Evolutionary conservation across 768 basidiomycete genomes (phyloP).

Genomic region (Auricularia cornea): DNA sequence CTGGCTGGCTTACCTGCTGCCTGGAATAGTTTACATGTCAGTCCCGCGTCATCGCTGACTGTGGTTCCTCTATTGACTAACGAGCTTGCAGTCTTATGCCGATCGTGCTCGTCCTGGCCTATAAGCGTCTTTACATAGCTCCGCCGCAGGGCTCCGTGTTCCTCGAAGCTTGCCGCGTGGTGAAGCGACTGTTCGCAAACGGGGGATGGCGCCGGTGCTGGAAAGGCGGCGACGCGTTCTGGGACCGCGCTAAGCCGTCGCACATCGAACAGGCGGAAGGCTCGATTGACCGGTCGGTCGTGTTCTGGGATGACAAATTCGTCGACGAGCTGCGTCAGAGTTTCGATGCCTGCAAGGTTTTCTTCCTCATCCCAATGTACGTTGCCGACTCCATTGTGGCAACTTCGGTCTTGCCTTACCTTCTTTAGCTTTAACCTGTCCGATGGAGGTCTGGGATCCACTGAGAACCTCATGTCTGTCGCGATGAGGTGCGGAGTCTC

Average conservation of each 20-base stretch:
- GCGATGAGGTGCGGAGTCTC: constrained; percentile 13
- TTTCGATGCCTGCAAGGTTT: constrained; percentile 16
- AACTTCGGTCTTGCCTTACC: not conserved
- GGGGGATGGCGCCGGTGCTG: constrained; percentile 14
- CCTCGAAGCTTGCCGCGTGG: constrained; percentile 17
- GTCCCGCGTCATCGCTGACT: no score
- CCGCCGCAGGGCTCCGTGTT: constrained; percentile 26
- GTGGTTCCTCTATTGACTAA: no score
- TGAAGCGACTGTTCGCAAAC: constrained; percentile 13
- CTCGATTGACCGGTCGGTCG: constrained; percentile 10
- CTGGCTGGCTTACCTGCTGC: constrained; percentile 23
- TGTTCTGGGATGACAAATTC: constrained; percentile 26
- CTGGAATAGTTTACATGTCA: constrained; percentile 20
- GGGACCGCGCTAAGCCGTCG: constrained; percentile 22
- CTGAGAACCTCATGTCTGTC: constrained; percentile 19
- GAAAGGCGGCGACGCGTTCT: constrained; percentile 19
- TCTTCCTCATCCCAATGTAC: constrained; percentile 22
- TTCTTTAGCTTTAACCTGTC: not conserved
- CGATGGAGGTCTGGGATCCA: constrained; percentile 21
- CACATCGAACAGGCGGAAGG: constrained; percentile 14
- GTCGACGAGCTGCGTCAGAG: constrained; percentile 22
- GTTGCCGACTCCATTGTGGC: constrained; percentile 7
- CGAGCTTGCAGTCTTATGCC: constrained; percentile 18
- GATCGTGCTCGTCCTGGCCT: constrained; percentile 16
- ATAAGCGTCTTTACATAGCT: constrained; percentile 19